These are phyloP conservation scores for Amaranthus tricolor DNA, from an alignment of 179 eudicot species.

Conservation along the genomic window DNA sequence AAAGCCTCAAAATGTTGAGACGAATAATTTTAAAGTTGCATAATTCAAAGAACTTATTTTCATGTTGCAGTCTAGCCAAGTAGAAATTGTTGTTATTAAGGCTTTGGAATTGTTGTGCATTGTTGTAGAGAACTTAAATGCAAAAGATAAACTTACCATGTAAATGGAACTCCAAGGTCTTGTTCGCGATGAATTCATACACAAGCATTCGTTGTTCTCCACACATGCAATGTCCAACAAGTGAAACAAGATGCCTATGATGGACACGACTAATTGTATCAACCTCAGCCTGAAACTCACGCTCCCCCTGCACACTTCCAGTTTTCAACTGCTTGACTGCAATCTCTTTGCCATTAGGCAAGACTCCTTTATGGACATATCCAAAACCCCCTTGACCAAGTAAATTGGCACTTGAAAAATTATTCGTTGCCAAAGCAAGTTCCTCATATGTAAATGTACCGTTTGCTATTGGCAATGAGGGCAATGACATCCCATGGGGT, in stretches of 20 bases:
- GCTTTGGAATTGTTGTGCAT: no score
- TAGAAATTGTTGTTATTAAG: no score
- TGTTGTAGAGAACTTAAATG: background rate
- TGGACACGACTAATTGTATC: constrained; percentile 76
- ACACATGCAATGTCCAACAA: constrained; percentile 72
- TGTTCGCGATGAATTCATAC: constrained; percentile 75
- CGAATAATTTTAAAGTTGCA: background rate
- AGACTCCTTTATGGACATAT: constrained; percentile 67
- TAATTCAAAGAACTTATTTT: background rate
- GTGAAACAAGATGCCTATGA: constrained; percentile 74
- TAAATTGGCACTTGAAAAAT: constrained; percentile 58
- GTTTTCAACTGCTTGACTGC: constrained; percentile 74
- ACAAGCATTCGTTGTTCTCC: constrained; percentile 66
- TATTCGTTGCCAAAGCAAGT: constrained; percentile 58
- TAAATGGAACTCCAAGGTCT: constrained; percentile 72
- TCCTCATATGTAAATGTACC: constrained; percentile 67
- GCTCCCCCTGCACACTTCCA: constrained; percentile 88
- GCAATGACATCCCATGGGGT: constrained; percentile 27
- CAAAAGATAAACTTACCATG: constrained; percentile 51
- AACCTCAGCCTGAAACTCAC: constrained; percentile 90
- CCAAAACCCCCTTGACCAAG: constrained; percentile 97
- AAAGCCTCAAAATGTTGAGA: background rate
- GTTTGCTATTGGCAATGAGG: constrained; percentile 29
- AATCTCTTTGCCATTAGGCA: constrained; percentile 61
- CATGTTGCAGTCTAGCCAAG: background rate